phyloP scores from a whole-genome alignment of 306 rosid species.

The Casuarina cunninghamiana region DNA sequence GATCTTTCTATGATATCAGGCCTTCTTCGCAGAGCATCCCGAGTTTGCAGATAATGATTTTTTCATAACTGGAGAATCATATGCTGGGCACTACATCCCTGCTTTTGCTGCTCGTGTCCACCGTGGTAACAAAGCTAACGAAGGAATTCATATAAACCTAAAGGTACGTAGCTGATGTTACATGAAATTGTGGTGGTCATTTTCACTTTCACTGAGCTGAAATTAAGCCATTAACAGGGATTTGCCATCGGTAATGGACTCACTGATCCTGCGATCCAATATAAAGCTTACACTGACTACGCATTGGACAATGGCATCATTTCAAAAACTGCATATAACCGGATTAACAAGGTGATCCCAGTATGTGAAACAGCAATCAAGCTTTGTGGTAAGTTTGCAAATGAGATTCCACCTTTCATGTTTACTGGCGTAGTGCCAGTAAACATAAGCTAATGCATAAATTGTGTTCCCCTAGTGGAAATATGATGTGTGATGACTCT shows the following conservation, averaged over 20 bases:
- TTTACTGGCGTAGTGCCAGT: neutral
- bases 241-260: constrained; percentile 98
- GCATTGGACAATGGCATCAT: constrained; percentile 85
- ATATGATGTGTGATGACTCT: neutral
- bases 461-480: constrained; percentile 14
- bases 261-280: constrained; percentile 93
- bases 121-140: constrained; percentile 88
- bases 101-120: constrained; percentile 95
- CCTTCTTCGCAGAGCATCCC: constrained; percentile 84
- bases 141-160: constrained; percentile 89
- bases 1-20: constrained; percentile 43
- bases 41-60: constrained; percentile 76
- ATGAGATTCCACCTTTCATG: constrained; percentile 4
- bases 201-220: neutral
- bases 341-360: constrained; percentile 69
- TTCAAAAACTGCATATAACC: constrained; percentile 57
- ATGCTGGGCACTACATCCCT: constrained; percentile 98
- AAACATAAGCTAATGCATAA: neutral
- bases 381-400: constrained; percentile 66
- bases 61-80: constrained; percentile 93
- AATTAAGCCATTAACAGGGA: constrained; percentile 61
- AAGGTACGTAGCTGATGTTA: constrained; percentile 54
- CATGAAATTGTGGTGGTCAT: neutral
- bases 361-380: constrained; percentile 82
- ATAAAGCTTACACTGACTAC: constrained; percentile 83